Conservation (phyloP, 2,329 filamentous ascomycete species). For the Orbilia brochopaga region DNA sequence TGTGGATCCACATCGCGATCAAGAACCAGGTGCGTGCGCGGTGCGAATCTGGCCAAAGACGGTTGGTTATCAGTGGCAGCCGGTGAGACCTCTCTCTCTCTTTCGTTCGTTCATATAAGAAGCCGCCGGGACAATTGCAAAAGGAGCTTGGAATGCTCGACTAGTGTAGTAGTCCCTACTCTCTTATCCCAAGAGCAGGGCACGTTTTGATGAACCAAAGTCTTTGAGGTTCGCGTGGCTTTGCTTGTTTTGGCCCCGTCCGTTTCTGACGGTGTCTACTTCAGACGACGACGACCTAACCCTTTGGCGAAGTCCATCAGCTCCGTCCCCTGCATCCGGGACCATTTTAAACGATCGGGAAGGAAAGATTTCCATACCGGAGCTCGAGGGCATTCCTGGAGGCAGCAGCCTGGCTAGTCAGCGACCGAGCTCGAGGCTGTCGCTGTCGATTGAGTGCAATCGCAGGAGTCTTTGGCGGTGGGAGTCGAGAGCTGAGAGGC, state of each 20-base stretch:
- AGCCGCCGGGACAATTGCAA: conserved; percentile 1
- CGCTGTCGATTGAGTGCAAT: too few species aligned
- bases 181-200: conserved; percentile 4
- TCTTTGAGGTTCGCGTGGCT: conserved; percentile 38
- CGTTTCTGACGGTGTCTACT: conserved; percentile 39
- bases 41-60: neutral
- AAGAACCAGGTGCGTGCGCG: neutral
- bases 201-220: conserved; percentile 20
- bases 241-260: conserved; percentile 38
- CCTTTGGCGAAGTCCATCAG: conserved; percentile 18
- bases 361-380: conserved; percentile 2
- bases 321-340: conserved; percentile 8
- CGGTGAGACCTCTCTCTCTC: neutral
- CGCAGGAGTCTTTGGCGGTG: too few species aligned
- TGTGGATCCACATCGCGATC: conserved; percentile 16
- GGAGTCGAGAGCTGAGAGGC: neutral
- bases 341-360: neutral
- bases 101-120: neutral
- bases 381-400: neutral
- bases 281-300: conserved; percentile 35
- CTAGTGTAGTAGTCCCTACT: neutral
- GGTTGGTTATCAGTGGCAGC: neutral
- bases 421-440: too few species aligned
- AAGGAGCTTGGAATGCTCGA: conserved; percentile 1
- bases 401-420: too few species aligned